phyloP scores from a whole-genome alignment of 805 yeast species.

The Spathaspora girioi region DNA sequence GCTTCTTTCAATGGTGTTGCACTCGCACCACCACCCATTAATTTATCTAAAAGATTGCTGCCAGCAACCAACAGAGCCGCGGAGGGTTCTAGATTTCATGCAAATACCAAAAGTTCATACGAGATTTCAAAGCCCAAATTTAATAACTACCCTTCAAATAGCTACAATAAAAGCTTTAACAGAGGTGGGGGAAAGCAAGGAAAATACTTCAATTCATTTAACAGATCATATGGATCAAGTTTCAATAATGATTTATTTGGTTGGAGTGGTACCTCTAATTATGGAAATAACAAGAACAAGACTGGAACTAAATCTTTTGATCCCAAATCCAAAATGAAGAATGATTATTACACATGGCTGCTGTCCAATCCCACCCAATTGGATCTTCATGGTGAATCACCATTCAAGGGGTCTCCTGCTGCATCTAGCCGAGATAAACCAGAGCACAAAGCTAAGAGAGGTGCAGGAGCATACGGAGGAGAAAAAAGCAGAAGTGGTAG shows the following conservation, averaged over 20 bases:
- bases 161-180: conserved; percentile 5
- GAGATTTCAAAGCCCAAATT: conserved; percentile 7
- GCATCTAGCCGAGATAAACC: not conserved
- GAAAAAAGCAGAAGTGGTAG: not conserved
- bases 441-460: not conserved
- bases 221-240: not conserved
- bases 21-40: conserved; percentile 82
- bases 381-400: conserved; percentile 3
- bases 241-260: not conserved
- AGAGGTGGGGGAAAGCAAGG: not conserved
- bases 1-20: conserved; percentile 25
- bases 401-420: not conserved
- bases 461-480: not conserved
- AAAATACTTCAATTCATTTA: not conserved
- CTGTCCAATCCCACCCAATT: conserved; percentile 6
- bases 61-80: conserved; percentile 29
- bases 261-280: not conserved
- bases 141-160: conserved; percentile 12
- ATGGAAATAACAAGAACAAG: not conserved
- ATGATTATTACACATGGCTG: conserved; percentile 4
- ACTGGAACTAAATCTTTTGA: not conserved
- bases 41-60: conserved; percentile 27
- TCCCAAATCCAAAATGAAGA: not conserved
- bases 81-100: not conserved
- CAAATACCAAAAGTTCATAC: not conserved